Evolutionary conservation across 768 basidiomycete species (phyloP).

Genomic region (Calocybe gangraenosa): DNA sequence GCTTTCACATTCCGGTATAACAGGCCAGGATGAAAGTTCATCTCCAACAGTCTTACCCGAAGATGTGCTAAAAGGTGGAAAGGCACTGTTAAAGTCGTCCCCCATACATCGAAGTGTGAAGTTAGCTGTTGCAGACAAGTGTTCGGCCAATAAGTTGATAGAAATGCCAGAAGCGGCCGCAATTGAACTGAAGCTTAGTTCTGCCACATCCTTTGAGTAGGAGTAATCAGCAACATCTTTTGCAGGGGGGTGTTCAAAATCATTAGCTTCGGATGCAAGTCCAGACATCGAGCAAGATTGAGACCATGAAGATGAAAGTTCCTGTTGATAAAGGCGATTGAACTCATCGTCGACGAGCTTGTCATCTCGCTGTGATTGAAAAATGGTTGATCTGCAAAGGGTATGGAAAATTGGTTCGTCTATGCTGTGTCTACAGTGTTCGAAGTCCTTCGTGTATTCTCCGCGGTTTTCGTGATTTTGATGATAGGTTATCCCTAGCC

Average conservation of each 20-base stretch:
- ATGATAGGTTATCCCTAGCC: conserved; percentile 12
- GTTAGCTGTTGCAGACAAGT: conserved; percentile 31
- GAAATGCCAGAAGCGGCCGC: conserved; percentile 30
- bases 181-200: conserved; percentile 20
- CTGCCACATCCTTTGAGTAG: conserved; percentile 5
- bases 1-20: neutral
- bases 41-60: conserved; percentile 6
- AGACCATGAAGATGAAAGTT: conserved; percentile 12
- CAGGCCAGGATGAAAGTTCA: conserved; percentile 3
- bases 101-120: conserved; percentile 26
- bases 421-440: neutral
- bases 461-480: neutral
- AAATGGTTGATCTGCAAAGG: neutral
- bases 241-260: neutral
- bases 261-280: neutral
- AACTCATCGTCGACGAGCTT: conserved; percentile 14
- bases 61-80: conserved; percentile 2
- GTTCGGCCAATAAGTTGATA: conserved; percentile 27
- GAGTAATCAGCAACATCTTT: conserved; percentile 1
- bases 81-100: neutral
- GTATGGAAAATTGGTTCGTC: neutral
- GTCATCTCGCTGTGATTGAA: conserved; percentile 8
- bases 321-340: conserved; percentile 10
- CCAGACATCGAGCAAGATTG: conserved; percentile 1
- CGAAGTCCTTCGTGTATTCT: conserved; percentile 1